phyloP scores from a whole-genome alignment of 352 stramenopile species.

The Phytopythium kandeliae region DNA sequence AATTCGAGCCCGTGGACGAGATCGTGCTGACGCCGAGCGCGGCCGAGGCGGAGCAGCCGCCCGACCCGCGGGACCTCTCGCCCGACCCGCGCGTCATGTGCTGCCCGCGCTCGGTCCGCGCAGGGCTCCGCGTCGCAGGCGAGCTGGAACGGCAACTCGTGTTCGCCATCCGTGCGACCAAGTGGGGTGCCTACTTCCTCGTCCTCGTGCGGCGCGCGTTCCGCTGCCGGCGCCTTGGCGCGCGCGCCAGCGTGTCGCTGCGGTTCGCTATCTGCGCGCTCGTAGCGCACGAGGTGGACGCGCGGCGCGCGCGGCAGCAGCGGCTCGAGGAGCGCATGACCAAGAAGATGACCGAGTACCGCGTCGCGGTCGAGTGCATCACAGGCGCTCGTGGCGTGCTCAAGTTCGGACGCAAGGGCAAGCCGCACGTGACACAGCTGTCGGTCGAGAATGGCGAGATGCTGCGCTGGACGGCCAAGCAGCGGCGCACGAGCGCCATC shows the following conservation, averaged over 20 bases:
- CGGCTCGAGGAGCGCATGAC: slow-evolving; percentile 45
- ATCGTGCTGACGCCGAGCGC: slow-evolving; percentile 15
- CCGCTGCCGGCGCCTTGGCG: slow-evolving; percentile 17
- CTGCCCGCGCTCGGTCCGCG: slow-evolving; percentile 17
- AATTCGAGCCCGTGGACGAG: slow-evolving; percentile 19
- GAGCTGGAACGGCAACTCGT: slow-evolving; percentile 40
- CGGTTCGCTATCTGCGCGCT: slow-evolving; percentile 59
- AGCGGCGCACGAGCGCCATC: slow-evolving; percentile 21
- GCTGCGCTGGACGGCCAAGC: slow-evolving; percentile 78
- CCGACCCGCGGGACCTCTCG: slow-evolving; percentile 30
- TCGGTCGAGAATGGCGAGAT: slow-evolving; percentile 76
- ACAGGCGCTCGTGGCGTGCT: slow-evolving; percentile 49
- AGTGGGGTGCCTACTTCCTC: slow-evolving; percentile 77
- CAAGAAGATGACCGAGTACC: slow-evolving; percentile 82
- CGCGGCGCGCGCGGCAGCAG: slow-evolving; percentile 36
- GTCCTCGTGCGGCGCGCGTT: slow-evolving; percentile 35
- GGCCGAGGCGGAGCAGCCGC: too few relatives aligned
- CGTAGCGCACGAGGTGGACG: slow-evolving; percentile 39
- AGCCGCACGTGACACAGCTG: slow-evolving; percentile 64
- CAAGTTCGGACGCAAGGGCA: slow-evolving; percentile 80
- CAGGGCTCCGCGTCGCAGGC: slow-evolving; percentile 24
- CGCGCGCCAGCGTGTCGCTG: slow-evolving; percentile 37
- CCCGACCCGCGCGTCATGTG: slow-evolving; percentile 42
- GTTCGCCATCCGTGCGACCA: slow-evolving; percentile 76
- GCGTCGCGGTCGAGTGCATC: slow-evolving; percentile 76